Percentiles rank a stretch among this genome's conserved stretches.
Evolutionary conservation across 768 basidiomycete species (phyloP).

Genomic region (Baorangia bicolor): DNA sequence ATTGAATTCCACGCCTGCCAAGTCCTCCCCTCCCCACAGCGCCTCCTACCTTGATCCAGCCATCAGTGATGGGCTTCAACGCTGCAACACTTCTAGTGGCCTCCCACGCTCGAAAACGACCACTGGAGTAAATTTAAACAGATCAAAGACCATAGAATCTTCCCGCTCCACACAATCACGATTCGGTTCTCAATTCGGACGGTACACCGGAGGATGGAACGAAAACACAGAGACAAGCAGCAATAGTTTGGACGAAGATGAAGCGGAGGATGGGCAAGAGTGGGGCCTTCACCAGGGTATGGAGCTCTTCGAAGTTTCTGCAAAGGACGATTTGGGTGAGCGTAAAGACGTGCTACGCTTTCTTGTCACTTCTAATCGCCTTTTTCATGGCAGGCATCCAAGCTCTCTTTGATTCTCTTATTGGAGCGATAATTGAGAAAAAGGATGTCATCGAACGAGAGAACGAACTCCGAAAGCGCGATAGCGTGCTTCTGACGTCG

Average conservation of each 20-base stretch:
- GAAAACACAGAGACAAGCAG: slow-evolving; percentile 60
- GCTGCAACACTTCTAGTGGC: slow-evolving; percentile 49
- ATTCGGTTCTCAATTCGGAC: slow-evolving; percentile 57
- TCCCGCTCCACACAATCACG: slow-evolving; percentile 50
- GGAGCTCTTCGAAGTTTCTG: slow-evolving; percentile 88
- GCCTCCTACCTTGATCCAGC: slow-evolving; percentile 66
- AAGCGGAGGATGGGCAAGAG: slow-evolving; percentile 53
- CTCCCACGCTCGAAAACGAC: slow-evolving; percentile 52
- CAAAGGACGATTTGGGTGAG: slow-evolving; percentile 81
- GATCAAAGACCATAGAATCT: slow-evolving; percentile 37
- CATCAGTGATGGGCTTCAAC: slow-evolving; percentile 50
- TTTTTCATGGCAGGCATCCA: slow-evolving; percentile 60
- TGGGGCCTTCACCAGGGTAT: slow-evolving; percentile 83
- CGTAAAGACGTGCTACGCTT: not conserved
- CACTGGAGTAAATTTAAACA: slow-evolving; percentile 32
- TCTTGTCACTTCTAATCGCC: slow-evolving; percentile 14
- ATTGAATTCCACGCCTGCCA: slow-evolving; percentile 41
- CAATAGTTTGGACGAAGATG: slow-evolving; percentile 66
- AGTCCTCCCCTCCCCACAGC: slow-evolving; percentile 52
- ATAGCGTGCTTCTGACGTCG: slow-evolving; percentile 77
- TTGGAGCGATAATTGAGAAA: slow-evolving; percentile 72
- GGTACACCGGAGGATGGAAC: slow-evolving; percentile 50
- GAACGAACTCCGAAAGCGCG: slow-evolving; percentile 74
- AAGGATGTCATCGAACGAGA: slow-evolving; percentile 81
- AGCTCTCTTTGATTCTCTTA: slow-evolving; percentile 75